phyloP scores from a whole-genome alignment of 164 flowering plant species.

The Vitis cinerea region DNA sequence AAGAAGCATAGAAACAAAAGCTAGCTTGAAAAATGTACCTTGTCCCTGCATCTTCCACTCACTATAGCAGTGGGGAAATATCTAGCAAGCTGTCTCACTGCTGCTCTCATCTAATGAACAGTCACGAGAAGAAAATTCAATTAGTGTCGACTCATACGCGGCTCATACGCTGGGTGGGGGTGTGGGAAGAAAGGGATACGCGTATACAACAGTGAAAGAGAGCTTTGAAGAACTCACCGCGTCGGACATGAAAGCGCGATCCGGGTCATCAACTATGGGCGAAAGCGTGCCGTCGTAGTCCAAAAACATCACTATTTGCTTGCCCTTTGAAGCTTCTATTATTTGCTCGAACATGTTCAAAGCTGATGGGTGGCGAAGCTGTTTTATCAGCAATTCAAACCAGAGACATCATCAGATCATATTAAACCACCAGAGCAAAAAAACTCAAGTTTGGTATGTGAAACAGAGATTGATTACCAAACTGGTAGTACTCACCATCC shows the following conservation, averaged over 20 bases:
- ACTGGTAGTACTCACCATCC: constrained; percentile 31
- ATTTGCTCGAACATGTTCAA: constrained; percentile 71
- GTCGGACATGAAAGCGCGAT: constrained; percentile 79
- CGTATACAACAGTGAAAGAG: background rate
- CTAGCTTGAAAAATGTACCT: constrained; percentile 41
- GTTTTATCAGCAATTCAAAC: constrained; percentile 6
- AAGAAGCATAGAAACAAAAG: background rate
- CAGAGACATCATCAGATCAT: too few relatives aligned
- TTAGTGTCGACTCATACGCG: background rate
- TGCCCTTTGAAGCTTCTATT: constrained; percentile 61
- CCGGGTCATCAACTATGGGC: constrained; percentile 86
- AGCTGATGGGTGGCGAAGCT: constrained; percentile 80
- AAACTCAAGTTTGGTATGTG: too few relatives aligned
- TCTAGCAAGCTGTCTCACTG: constrained; percentile 59
- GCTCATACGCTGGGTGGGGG: too few relatives aligned
- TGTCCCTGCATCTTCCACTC: constrained; percentile 79
- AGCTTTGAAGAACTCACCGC: constrained; percentile 28
- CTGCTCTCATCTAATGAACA: constrained; percentile 53
- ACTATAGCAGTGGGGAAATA: constrained; percentile 83
- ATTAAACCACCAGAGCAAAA: too few relatives aligned
- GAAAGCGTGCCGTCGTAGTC: constrained; percentile 94
- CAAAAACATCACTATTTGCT: constrained; percentile 79
- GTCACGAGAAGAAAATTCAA: background rate
- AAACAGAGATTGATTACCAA: background rate
- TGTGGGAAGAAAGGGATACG: background rate